Base-by-base conservation (phyloP, 768 basidiomycete species). In the Naganishia onofrii region DNA sequence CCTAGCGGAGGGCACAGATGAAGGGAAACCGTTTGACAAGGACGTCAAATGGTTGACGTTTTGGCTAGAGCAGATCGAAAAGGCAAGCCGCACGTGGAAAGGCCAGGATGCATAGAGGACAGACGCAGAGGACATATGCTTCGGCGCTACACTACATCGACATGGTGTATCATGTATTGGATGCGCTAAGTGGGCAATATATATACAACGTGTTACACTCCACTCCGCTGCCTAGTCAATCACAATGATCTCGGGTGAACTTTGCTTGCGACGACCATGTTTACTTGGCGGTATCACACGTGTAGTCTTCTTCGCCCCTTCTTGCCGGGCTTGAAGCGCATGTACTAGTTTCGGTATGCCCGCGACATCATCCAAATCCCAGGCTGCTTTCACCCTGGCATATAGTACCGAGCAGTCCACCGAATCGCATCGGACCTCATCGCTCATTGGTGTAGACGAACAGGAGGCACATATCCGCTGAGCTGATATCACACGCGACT, bases 401-500 rank as follows among this genome's bases (percentile, higher is more conserved):
- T 87, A 96, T 38, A 93, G 79, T 87, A 91, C 89, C 0, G 89
- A 86, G 77, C 94, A 98, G 76, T 96, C 93, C 55, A 91, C 82
- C 9, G 91, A 92, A 75, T 90, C 88, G 80, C 94, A 98, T 38
- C 85, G 79, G 55, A 88, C 85, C 0, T 85, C 84, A 68, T 92
- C 91, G 15, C 80, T 82, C 4, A 83, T 80, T 1, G 87, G 84
- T 0, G 83, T 84, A 3, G 82, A 81, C 4, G 88, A 83, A 78
- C 94, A 98, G 2, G 88, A 86, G 9, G 83, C 82, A 77, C 94
- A 98, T 36, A 93, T 83, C 3, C 81, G 81, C 52, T 93, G 90
- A 3, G 87, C 80, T n/a, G 86, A 82, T 21, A 81, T 74, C 0
- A 90, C 79, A 28, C 85, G 86, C 31, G 80, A 79, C 72, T 91